These are phyloP conservation scores for Sclerotinia glacialis DNA, from an alignment of 2,329 filamentous ascomycete species.

Conservation along the genomic window DNA sequence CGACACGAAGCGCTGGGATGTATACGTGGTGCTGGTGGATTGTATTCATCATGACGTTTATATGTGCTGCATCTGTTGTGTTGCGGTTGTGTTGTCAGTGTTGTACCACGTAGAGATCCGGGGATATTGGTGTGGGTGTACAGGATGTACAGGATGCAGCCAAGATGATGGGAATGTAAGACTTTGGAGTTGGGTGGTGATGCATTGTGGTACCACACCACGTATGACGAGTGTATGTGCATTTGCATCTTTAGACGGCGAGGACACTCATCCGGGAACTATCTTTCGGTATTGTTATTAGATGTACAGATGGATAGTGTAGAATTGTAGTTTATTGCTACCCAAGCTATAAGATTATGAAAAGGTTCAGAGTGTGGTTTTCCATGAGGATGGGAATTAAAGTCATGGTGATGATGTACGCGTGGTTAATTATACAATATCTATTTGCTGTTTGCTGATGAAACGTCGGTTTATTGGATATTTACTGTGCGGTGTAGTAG, in stretches of 20 bases:
- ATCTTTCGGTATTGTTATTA: neutral
- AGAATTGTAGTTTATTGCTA: neutral
- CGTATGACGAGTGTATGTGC: neutral
- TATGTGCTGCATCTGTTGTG: neutral
- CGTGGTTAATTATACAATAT: no score
- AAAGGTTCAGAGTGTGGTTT: no score
- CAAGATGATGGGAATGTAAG: neutral
- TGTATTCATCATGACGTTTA: neutral
- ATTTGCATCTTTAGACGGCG: neutral
- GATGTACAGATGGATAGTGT: neutral
- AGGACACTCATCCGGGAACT: neutral
- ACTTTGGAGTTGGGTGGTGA: neutral
- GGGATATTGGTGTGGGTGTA: neutral
- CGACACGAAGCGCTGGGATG: neutral
- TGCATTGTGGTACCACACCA: neutral
- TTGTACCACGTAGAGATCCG: neutral
- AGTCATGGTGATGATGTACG: no score
- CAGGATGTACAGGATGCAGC: neutral
- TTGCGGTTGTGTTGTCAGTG: neutral
- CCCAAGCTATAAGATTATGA: neutral
- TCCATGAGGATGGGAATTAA: no score
- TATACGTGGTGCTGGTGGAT: neutral
- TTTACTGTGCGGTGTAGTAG: no score
- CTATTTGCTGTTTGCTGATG: no score
- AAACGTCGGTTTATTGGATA: no score